Conservation (phyloP, 2,329 filamentous ascomycete genomes). For the Nannizziopsis arthrosporioides region DNA sequence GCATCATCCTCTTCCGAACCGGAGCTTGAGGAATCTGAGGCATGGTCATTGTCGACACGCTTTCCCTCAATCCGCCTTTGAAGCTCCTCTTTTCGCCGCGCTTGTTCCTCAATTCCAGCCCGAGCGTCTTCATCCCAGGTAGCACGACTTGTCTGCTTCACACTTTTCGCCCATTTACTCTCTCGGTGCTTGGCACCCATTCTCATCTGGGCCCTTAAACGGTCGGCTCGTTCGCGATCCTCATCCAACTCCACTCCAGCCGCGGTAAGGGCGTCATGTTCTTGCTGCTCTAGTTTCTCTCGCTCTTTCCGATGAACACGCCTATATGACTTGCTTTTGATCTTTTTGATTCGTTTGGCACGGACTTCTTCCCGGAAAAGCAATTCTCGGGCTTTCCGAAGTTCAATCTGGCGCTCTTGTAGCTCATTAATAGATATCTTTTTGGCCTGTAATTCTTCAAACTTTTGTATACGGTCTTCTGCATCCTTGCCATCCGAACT, state of each 20-base stretch:
- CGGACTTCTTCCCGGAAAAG: slow-evolving; percentile 81
- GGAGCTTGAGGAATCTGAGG: slow-evolving; percentile 42
- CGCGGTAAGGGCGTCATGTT: slow-evolving; percentile 47
- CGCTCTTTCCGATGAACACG: slow-evolving; percentile 77
- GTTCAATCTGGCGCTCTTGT: slow-evolving; percentile 58
- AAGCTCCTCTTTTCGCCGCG: slow-evolving; percentile 69
- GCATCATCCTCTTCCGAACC: slow-evolving; percentile 50
- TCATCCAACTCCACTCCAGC: slow-evolving; percentile 50
- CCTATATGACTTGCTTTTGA: slow-evolving; percentile 93
- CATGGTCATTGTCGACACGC: slow-evolving; percentile 47
- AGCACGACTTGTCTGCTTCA: slow-evolving; percentile 65
- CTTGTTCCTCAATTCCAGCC: slow-evolving; percentile 66
- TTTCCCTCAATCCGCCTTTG: slow-evolving; percentile 68
- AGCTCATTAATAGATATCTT: slow-evolving; percentile 62
- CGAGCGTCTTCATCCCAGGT: slow-evolving; percentile 84
- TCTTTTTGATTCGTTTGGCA: slow-evolving; percentile 91
- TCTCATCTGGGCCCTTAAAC: slow-evolving; percentile 66
- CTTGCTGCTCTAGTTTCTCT: slow-evolving; percentile 46
- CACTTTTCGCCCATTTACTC: slow-evolving; percentile 82
- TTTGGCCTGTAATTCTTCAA: slow-evolving; percentile 58
- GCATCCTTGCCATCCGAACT: slow-evolving; percentile 46
- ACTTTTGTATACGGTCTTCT: slow-evolving; percentile 56
- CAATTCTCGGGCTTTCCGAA: slow-evolving; percentile 70
- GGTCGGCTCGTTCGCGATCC: slow-evolving; percentile 55
- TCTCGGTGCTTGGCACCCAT: slow-evolving; percentile 78